phyloP scores from a whole-genome alignment of 2,329 filamentous ascomycete genomes.

The Ascochyta viciae-villosae region DNA sequence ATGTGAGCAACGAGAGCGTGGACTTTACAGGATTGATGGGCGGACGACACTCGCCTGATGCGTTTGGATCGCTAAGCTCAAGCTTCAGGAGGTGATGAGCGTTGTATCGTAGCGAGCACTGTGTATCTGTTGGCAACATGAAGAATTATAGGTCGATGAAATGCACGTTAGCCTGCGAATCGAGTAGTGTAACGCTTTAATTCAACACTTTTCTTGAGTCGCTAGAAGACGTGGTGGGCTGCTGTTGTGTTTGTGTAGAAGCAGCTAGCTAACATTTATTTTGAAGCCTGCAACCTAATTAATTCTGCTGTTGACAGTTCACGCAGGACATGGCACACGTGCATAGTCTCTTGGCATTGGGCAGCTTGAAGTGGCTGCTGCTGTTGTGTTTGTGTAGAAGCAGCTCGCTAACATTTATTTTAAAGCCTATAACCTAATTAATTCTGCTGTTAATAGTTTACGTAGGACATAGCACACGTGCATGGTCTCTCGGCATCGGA shows the following conservation, averaged over 20 bases:
- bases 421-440: neutral
- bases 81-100: conserved; percentile 46
- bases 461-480: conserved; percentile 29
- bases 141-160: no score
- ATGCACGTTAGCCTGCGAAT: neutral
- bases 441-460: conserved; percentile 18
- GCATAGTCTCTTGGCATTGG: conserved; percentile 18
- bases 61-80: conserved; percentile 77
- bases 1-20: conserved; percentile 75
- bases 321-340: conserved; percentile 29
- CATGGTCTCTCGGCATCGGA: conserved; percentile 16
- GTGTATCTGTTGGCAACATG: neutral
- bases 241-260: neutral
- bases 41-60: conserved; percentile 79
- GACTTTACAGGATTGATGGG: conserved; percentile 65
- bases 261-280: no score
- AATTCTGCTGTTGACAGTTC: conserved; percentile 15
- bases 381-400: neutral
- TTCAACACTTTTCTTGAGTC: conserved; percentile 5
- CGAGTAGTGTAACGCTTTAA: conserved; percentile 6
- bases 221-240: neutral
- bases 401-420: no score
- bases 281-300: neutral
- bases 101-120: neutral
- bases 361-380: conserved; percentile 3